Percentiles rank a stretch among this genome's conserved stretches.
Conservation (phyloP, 768 basidiomycete genomes). For the Rhodosporidiobolus sp. region DNA sequence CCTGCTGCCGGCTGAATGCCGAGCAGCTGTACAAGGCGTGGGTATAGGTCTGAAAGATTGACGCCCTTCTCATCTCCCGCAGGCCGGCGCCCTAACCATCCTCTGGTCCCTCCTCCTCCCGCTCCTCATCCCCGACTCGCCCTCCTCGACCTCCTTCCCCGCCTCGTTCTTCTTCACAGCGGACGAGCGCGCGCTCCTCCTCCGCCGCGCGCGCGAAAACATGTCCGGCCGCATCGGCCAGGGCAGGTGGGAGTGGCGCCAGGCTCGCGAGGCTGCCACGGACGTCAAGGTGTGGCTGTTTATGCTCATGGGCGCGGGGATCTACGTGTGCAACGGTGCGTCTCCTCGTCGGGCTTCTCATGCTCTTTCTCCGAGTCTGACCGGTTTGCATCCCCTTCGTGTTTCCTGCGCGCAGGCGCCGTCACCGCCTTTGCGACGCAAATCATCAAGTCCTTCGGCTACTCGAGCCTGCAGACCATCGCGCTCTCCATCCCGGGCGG, state of each 20-base stretch:
- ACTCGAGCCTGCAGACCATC: constrained; percentile 45
- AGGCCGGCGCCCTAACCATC: constrained; percentile 48
- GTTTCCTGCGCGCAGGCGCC: background rate
- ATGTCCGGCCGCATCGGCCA: constrained; percentile 20
- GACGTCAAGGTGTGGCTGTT: constrained; percentile 50
- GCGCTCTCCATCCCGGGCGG: constrained; percentile 21
- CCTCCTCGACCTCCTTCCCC: constrained; percentile 43
- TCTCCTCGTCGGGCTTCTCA: too few species aligned
- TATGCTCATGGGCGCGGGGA: constrained; percentile 46
- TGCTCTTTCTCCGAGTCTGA: too few species aligned
- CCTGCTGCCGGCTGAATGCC: background rate
- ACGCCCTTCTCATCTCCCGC: background rate
- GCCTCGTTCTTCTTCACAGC: constrained; percentile 47
- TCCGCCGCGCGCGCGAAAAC: constrained; percentile 41
- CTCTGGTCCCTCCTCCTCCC: constrained; percentile 47
- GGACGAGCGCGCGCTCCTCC: constrained; percentile 44
- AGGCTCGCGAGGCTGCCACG: constrained; percentile 46
- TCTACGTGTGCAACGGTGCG: constrained; percentile 37
- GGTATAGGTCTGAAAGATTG: too few species aligned
- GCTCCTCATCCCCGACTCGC: constrained; percentile 47
- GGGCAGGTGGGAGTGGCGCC: constrained; percentile 41
- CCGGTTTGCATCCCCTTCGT: too few species aligned
- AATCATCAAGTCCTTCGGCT: constrained; percentile 50
- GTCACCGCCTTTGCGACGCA: constrained; percentile 49
- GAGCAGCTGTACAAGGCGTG: background rate